These are phyloP conservation scores for Blakeslea trispora DNA, from an alignment of 371 early-diverging fungal species.

Conservation along the genomic window DNA sequence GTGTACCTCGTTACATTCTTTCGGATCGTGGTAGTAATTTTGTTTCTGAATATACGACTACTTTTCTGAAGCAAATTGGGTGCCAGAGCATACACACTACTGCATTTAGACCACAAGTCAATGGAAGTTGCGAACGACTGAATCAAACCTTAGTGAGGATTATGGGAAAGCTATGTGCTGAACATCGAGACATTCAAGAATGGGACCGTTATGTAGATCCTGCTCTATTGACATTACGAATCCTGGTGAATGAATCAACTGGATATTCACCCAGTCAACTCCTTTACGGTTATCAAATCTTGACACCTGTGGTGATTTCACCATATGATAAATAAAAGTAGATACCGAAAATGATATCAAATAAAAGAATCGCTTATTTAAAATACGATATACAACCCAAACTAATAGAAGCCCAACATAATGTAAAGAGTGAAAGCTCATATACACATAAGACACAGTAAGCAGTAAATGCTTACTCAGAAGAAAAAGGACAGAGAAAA, in stretches of 20 bases:
- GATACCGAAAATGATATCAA: no score
- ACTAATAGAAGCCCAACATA: no score
- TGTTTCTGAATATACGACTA: slow-evolving; percentile 5
- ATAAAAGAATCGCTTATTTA: no score
- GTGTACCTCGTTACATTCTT: slow-evolving; percentile 5
- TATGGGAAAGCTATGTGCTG: slow-evolving; percentile 20
- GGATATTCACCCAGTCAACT: slow-evolving; percentile 13
- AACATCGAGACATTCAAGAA: not conserved
- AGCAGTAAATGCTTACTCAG: no score
- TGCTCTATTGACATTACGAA: slow-evolving; percentile 19
- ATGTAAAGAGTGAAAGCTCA: no score
- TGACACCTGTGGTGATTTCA: slow-evolving; percentile 20
- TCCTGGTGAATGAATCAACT: slow-evolving; percentile 14
- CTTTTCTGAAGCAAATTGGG: slow-evolving; percentile 11
- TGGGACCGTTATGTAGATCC: slow-evolving; percentile 22
- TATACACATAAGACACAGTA: no score
- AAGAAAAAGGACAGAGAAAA: no score
- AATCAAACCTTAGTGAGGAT: slow-evolving; percentile 25
- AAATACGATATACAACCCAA: no score
- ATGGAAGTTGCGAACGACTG: slow-evolving; percentile 38
- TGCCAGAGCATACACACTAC: slow-evolving; percentile 25
- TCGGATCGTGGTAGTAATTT: slow-evolving; percentile 32
- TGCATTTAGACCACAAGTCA: slow-evolving; percentile 31
- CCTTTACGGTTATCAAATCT: slow-evolving; percentile 24
- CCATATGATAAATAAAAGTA: no score